Evolutionary conservation across 2,329 filamentous ascomycete genomes (phyloP), one percentile per base, ranked within the genome.

Genomic region (Aspergillus pseudoterreus): DNA sequence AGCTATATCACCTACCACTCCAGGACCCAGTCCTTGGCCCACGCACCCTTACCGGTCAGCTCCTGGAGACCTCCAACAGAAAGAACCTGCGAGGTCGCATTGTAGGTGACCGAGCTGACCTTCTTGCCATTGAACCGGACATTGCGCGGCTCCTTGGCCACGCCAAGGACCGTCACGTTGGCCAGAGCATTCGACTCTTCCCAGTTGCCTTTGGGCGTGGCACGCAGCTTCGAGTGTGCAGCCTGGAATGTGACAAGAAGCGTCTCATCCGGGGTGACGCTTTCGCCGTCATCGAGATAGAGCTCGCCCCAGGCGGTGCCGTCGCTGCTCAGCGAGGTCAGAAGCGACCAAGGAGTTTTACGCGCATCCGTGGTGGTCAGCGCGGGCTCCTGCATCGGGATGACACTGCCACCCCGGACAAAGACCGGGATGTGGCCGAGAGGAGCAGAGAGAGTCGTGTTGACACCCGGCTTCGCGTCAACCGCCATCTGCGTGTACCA

Each of bases 251-350:
- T 63, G 22, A 90, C 78, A 53, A 75, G 75, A 4, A 84, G 75
- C 0, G 78, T 84, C 0, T 75, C 73, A 11, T 78, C 73, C 0
- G 81, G 85, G 33, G 68, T 61, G 8, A 90, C 52, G 50, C 83
- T 87, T 70, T 86, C 85, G 1, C 88, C 88, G 58, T 92, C 88
- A 60, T 92, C 88, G 8, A 91, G 65, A 63, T 92, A 91, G 27
- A 92, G 68, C 15, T 73, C 67, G 0, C 88, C 88, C 2, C 62
- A 71, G 0, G 88, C 87, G 1, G 70, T 67, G 1, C 83, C 82
- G n/a, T 78, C 62, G 1, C 63, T 60, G 56, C 80, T 76, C 1
- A 88, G 77, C 2, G 86, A 85, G 1, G 82, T 80, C 10, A 90
- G 73, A 38, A 92, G 57, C 6, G 80, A 81, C 85, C 87, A 92